A percentile compares a stretch with the other conserved stretches of the same genome.
Conservation (phyloP, 2,329 filamentous ascomycete species). For the Phyllosticta citrichinensis region DNA sequence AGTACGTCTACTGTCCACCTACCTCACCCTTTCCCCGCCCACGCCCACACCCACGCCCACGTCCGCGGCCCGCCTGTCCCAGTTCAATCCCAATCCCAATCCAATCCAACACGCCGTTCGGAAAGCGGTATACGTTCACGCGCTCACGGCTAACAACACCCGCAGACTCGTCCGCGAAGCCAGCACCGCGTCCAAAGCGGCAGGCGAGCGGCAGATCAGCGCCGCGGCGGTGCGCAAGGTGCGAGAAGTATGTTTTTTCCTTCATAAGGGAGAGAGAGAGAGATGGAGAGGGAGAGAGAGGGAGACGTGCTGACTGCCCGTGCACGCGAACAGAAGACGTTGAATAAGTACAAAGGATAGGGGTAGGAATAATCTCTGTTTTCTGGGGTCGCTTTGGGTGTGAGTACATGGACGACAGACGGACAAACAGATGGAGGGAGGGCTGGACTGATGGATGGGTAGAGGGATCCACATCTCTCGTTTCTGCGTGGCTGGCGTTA, state of each 20-base stretch:
- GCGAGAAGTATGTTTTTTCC: slow-evolving; percentile 50
- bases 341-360: slow-evolving; percentile 29
- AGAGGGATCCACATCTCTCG: too few species aligned
- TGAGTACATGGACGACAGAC: too few species aligned
- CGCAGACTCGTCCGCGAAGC: slow-evolving; percentile 69
- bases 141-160: too few species aligned
- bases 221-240: slow-evolving; percentile 68
- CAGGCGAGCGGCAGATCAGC: slow-evolving; percentile 64
- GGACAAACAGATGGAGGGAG: background rate
- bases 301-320: background rate
- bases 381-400: too few species aligned
- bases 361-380: too few species aligned
- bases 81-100: background rate
- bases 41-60: too few species aligned
- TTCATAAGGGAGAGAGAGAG: background rate
- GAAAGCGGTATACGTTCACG: too few species aligned
- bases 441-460: background rate
- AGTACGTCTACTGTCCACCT: too few species aligned
- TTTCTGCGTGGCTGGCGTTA: too few species aligned
- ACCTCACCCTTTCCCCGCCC: too few species aligned
- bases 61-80: background rate
- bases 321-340: slow-evolving; percentile 14
- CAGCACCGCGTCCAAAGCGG: slow-evolving; percentile 62
- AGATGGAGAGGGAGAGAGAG: background rate
- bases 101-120: background rate